Percentiles rank a stretch among this genome's conserved stretches.
These are phyloP conservation scores for Marchantia polymorpha DNA, from an alignment of 225 moss, liverwort and hornwort species.

Conservation along the genomic window DNA sequence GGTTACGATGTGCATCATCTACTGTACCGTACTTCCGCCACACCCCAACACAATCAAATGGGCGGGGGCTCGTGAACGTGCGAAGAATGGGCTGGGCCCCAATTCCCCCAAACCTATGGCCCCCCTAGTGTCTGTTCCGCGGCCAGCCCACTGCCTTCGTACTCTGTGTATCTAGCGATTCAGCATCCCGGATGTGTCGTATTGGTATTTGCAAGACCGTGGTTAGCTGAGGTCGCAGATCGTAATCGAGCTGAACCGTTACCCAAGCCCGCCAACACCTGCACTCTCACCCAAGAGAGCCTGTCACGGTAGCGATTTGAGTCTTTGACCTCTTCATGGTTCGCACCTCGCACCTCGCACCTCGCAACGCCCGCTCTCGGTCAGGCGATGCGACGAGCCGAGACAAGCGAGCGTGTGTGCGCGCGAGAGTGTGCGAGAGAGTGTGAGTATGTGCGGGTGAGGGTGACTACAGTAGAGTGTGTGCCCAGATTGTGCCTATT, in stretches of 20 bases:
- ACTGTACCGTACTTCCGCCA: no score
- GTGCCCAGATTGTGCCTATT: no score
- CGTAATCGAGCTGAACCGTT: background rate
- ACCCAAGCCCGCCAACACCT: background rate
- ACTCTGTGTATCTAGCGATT: background rate
- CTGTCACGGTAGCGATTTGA: background rate
- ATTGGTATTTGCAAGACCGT: background rate
- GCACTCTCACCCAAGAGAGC: background rate
- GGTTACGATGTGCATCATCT: no score
- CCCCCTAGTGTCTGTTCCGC: background rate
- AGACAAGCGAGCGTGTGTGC: background rate
- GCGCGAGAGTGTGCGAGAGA: background rate
- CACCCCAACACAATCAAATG: no score
- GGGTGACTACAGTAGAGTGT: background rate
- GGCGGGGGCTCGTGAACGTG: background rate
- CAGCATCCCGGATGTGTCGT: background rate
- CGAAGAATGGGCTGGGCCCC: background rate
- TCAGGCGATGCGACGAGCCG: no score
- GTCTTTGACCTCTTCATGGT: background rate
- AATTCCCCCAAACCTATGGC: background rate
- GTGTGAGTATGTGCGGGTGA: background rate
- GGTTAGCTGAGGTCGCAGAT: background rate
- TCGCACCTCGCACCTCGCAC: no score
- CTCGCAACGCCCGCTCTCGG: background rate
- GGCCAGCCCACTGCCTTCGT: background rate